Evolutionary conservation across 2,329 filamentous ascomycete genomes (phyloP).

Genomic region (Monosporascus ibericus): DNA sequence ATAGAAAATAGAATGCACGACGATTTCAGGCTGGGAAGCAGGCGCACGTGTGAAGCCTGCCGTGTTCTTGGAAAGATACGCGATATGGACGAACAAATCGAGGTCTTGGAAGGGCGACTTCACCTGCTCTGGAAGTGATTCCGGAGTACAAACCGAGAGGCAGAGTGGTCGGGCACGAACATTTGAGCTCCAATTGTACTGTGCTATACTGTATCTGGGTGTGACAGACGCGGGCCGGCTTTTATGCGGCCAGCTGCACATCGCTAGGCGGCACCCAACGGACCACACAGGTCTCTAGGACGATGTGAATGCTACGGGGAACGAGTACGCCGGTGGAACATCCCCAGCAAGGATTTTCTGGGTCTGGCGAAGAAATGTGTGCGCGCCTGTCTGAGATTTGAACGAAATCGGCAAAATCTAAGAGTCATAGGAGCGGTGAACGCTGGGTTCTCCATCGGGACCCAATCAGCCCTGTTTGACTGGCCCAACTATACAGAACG

Average conservation of each 20-base stretch:
- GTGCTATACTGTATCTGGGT: neutral
- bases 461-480: neutral
- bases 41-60: neutral
- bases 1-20: neutral
- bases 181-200: neutral
- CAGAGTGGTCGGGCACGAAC: neutral
- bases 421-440: slow-evolving; percentile 22
- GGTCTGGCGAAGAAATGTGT: slow-evolving; percentile 12
- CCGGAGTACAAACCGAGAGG: slow-evolving; percentile 13
- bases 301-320: slow-evolving; percentile 17
- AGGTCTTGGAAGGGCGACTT: neutral
- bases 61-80: slow-evolving; percentile 2
- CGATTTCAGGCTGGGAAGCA: too few species aligned
- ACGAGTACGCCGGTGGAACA: neutral
- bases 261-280: slow-evolving; percentile 7
- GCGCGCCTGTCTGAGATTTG: slow-evolving; percentile 17
- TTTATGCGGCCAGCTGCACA: slow-evolving; percentile 23
- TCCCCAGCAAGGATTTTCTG: slow-evolving; percentile 1
- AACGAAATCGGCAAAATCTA: slow-evolving; percentile 10
- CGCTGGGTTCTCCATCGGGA: slow-evolving; percentile 3
- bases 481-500: slow-evolving; percentile 9
- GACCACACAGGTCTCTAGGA: slow-evolving; percentile 21
- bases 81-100: slow-evolving; percentile 9
- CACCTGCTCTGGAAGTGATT: slow-evolving; percentile 12
- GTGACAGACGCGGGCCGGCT: slow-evolving; percentile 19